Evolutionary conservation across 176 grass and related monocot species (phyloP).

Genomic region (Aechmea fasciata): DNA sequence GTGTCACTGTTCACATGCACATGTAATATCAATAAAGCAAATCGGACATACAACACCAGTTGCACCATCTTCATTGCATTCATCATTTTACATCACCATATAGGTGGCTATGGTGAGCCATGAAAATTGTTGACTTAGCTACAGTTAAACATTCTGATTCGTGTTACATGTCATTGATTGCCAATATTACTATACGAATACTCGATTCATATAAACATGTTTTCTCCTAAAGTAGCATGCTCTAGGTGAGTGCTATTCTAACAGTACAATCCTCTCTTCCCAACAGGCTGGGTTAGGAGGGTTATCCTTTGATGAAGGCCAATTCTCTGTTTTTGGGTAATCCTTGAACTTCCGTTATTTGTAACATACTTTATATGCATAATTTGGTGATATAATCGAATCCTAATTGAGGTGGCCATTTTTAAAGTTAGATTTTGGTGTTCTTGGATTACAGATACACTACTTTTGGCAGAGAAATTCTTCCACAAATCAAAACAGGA

Average conservation of each 20-base stretch:
- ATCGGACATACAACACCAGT: not conserved
- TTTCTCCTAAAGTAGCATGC: too few relatives aligned
- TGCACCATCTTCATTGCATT: not conserved
- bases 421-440: not conserved
- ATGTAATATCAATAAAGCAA: not conserved
- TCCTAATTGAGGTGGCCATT: not conserved
- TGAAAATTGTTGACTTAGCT: not conserved
- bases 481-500: constrained; percentile 82
- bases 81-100: not conserved
- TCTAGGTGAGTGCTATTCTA: not conserved
- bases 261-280: not conserved
- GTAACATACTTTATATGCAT: not conserved
- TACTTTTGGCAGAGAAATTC: constrained; percentile 57
- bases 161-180: not conserved
- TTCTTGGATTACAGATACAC: constrained; percentile 45
- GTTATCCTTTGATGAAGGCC: constrained; percentile 95
- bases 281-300: constrained; percentile 81
- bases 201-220: too few relatives aligned
- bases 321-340: constrained; percentile 98
- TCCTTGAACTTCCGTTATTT: not conserved
- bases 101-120: too few relatives aligned
- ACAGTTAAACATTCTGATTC: not conserved
- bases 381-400: not conserved
- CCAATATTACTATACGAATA: not conserved
- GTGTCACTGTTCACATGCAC: not conserved